Conservation (phyloP, 2,329 filamentous ascomycete genomes). For the Dactylella cylindrospora region DNA sequence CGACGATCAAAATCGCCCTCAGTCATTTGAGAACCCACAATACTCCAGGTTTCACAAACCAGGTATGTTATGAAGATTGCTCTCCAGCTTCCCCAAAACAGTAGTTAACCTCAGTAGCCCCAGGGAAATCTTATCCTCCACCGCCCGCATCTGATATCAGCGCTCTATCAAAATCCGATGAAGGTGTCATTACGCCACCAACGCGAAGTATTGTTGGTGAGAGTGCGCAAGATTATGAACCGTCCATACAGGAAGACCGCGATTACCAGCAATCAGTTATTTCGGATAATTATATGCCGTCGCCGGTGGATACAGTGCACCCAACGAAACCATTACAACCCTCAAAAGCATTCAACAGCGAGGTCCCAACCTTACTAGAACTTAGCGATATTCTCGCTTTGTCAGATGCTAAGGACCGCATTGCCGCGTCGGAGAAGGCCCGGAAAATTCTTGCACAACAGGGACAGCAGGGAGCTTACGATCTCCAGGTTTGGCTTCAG, state of each 20-base stretch:
- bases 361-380: constrained; percentile 36
- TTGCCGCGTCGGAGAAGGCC: constrained; percentile 37
- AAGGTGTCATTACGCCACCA: constrained; percentile 22
- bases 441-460: constrained; percentile 33
- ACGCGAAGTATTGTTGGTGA: constrained; percentile 18
- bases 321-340: constrained; percentile 18
- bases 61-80: too few relatives aligned
- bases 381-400: constrained; percentile 39
- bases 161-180: constrained; percentile 25
- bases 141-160: constrained; percentile 38
- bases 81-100: too few relatives aligned
- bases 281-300: constrained; percentile 33
- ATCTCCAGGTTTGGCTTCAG: constrained; percentile 40
- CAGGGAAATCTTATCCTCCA: constrained; percentile 25
- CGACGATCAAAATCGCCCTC: constrained; percentile 30
- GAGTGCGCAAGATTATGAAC: constrained; percentile 30
- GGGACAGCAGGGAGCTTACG: constrained; percentile 13
- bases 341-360: constrained; percentile 24
- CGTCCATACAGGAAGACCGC: constrained; percentile 33
- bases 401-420: constrained; percentile 38
- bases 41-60: constrained; percentile 29
- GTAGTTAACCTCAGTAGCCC: too few relatives aligned
- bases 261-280: constrained; percentile 29
- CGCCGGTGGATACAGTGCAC: constrained; percentile 30
- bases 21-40: constrained; percentile 32